A percentile compares a stretch with the other conserved stretches of the same genome.
Conservation (phyloP, 768 basidiomycete species). For the Leccinum disarticulatum region DNA sequence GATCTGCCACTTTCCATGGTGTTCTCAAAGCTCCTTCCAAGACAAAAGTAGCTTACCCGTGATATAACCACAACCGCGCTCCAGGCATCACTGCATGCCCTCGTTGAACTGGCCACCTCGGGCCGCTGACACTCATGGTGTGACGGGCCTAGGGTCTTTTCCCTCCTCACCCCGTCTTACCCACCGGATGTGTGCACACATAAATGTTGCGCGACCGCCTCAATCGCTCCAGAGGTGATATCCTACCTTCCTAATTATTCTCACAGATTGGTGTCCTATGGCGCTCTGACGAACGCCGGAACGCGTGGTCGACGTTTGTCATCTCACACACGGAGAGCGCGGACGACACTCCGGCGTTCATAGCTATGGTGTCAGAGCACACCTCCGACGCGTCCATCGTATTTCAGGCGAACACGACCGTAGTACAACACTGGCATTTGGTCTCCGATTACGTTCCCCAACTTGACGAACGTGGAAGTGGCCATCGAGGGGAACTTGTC, state of each 20-base stretch:
- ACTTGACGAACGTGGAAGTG: constrained; percentile 56
- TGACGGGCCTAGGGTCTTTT: not conserved
- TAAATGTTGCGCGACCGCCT: not conserved
- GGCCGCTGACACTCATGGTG: not conserved
- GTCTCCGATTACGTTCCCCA: constrained; percentile 56
- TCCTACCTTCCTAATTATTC: not conserved
- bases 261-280: constrained; percentile 16
- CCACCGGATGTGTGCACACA: not conserved
- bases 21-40: not conserved
- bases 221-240: not conserved
- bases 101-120: not conserved
- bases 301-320: constrained; percentile 50
- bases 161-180: not conserved
- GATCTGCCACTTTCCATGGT: not conserved
- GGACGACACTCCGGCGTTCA: constrained; percentile 53
- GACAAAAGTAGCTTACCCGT: constrained; percentile 29
- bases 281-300: constrained; percentile 31
- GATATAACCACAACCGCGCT: not conserved
- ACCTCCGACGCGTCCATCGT: constrained; percentile 50
- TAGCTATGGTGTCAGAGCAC: constrained; percentile 41
- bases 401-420: constrained; percentile 51
- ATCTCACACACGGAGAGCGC: constrained; percentile 48
- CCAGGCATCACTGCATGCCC: not conserved
- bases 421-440: constrained; percentile 51
- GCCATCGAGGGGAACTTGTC: constrained; percentile 57